Base-by-base conservation (phyloP, 805 yeast genomes). In the Clavispora carvajalis region DNA sequence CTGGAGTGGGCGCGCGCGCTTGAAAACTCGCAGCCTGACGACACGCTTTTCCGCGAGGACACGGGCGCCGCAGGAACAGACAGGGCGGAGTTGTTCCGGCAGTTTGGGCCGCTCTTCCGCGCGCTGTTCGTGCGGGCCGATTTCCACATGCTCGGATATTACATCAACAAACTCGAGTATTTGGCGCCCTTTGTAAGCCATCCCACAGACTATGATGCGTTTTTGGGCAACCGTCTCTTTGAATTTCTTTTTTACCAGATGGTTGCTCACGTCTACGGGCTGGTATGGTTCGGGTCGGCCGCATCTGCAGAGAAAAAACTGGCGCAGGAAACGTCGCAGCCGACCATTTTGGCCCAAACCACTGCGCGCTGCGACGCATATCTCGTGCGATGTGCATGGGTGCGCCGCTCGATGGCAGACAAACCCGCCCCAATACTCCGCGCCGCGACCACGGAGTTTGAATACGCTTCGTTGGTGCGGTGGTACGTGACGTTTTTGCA, bases 171-270 rank as follows among this genome's bases (percentile, higher is more conserved):
- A 16, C 47, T 48, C 28, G 34, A 43, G 7, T 41, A 53, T 13
- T 28, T 47, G 21, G 51, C 52, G 16, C 59, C 47, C 19, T 60
- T 64, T 44, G 33, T 51, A 15, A 47, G 50, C 13, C 65, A 59
- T 26, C 62, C 65, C 7, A 41, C 46, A 15, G 52, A 50, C 31
- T 39, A 45, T 21, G 41, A 38, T 10, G 55, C 47, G 25, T 52
- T 61, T 34, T 43, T 44, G 12, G 39, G 43, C 7, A 64, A 61
- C 47, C 39, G 49, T 22, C 60, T 49, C 46, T 41, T 64, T 23
- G 67, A 65, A 47, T 57, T 50, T 37, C 46, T 55, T 22, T 59
- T 60, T 36, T 53, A 52, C 37, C 66, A 60, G 36, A 54, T 53
- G 23, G 36, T 53, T 4, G 43, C 52, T 11, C 42, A 48, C 8